A percentile compares a stretch with the other conserved stretches of the same genome.
These are phyloP conservation scores for Zygosaccharomyces lentus DNA, from an alignment of 805 yeast genomes.

Conservation along the genomic window DNA sequence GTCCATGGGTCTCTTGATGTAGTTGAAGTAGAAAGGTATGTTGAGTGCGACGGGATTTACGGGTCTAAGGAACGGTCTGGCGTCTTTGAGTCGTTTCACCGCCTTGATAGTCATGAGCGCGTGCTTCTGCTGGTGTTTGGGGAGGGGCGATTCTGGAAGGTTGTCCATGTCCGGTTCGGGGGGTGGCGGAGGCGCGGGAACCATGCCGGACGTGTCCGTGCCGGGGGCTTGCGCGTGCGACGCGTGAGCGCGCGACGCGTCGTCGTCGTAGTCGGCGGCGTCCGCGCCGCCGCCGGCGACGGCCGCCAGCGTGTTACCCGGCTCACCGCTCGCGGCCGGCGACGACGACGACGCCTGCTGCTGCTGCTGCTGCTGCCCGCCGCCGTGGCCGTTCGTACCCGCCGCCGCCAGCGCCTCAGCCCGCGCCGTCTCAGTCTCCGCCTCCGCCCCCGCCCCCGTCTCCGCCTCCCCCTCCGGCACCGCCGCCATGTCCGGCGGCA, in stretches of 20 bases:
- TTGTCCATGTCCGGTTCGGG: conserved; percentile 69
- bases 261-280: neutral
- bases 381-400: conserved; percentile 10
- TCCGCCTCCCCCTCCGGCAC: conserved; percentile 17
- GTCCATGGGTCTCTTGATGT: conserved; percentile 87
- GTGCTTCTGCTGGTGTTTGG: conserved; percentile 79
- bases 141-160: conserved; percentile 61
- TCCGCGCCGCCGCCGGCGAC: conserved; percentile 5
- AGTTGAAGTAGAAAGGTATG: conserved; percentile 85
- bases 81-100: conserved; percentile 85
- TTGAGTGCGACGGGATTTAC: conserved; percentile 86
- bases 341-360: conserved; percentile 1
- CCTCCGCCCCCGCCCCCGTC: conserved; percentile 20
- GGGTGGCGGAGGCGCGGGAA: conserved; percentile 74
- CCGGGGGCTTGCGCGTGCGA: conserved; percentile 4
- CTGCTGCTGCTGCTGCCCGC: conserved; percentile 3
- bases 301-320: conserved; percentile 7
- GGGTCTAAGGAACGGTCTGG: conserved; percentile 82
- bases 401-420: conserved; percentile 15
- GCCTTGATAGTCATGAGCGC: conserved; percentile 77
- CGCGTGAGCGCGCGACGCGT: conserved; percentile 4
- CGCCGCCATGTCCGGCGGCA: conserved; percentile 2
- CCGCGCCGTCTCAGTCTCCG: conserved; percentile 8
- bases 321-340: conserved; percentile 4
- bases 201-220: conserved; percentile 3